A percentile compares a stretch with the other conserved stretches of the same genome.
Evolutionary conservation across 345 rosid genomes (phyloP).

Genomic region (Citrus australasica): DNA sequence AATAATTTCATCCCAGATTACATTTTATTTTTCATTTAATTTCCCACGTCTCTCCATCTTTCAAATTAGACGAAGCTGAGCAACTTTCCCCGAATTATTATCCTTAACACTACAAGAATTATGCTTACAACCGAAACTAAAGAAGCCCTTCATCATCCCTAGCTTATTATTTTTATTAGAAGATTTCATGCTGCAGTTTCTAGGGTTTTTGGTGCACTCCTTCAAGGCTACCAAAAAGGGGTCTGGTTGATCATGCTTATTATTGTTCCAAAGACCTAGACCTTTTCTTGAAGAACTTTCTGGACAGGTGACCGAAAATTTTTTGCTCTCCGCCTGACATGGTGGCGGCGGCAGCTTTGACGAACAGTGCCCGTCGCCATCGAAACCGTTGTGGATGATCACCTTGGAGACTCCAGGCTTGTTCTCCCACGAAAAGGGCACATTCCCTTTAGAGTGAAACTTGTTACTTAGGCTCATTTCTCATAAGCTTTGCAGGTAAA

Average conservation of each 20-base stretch:
- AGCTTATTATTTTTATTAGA: too few relatives aligned
- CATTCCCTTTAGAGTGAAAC: not conserved
- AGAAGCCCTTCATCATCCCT: not conserved
- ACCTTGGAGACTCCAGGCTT: slow-evolving; percentile 10
- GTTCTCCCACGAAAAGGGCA: slow-evolving; percentile 17
- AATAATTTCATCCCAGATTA: not conserved
- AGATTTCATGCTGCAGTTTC: not conserved
- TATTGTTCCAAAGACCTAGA: not conserved
- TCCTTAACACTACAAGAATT: slow-evolving; percentile 4
- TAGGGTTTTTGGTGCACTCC: not conserved
- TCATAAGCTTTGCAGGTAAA: not conserved
- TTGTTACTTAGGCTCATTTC: not conserved
- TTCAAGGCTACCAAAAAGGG: slow-evolving; percentile 10
- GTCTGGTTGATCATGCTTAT: not conserved
- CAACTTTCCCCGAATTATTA: not conserved
- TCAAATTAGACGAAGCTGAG: not conserved
- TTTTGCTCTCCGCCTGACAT: too few relatives aligned
- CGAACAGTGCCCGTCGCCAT: not conserved
- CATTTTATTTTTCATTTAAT: not conserved
- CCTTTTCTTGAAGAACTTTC: not conserved
- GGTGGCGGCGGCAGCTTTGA: slow-evolving; percentile 4
- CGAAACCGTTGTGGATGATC: not conserved
- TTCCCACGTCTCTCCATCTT: not conserved
- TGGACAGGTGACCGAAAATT: not conserved
- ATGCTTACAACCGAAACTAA: not conserved